Evolutionary conservation across 2,329 filamentous ascomycete genomes (phyloP).

Genomic region (Clonostachys byssicola): DNA sequence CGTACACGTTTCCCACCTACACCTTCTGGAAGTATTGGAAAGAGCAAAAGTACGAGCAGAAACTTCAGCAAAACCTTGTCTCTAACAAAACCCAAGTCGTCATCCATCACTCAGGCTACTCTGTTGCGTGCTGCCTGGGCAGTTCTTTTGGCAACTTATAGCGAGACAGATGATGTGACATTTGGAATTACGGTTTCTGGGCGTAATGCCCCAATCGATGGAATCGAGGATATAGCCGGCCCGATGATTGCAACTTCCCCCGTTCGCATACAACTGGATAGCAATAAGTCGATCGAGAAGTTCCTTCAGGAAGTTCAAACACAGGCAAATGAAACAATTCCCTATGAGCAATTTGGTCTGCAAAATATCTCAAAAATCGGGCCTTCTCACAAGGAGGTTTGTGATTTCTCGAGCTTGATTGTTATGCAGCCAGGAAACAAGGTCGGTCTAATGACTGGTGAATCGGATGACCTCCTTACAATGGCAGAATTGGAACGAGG

Average conservation of each 20-base stretch:
- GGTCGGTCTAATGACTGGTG: background rate
- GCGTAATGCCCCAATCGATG: constrained; percentile 8
- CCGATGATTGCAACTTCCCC: constrained; percentile 9
- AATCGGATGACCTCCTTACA: background rate
- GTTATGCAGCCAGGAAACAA: constrained; percentile 7
- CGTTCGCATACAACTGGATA: constrained; percentile 3
- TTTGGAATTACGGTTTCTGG: constrained; percentile 7
- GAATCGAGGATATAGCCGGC: constrained; percentile 9
- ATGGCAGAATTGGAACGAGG: constrained; percentile 19
- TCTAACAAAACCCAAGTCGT: background rate
- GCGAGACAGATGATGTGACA: constrained; percentile 19
- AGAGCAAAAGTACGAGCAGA: background rate
- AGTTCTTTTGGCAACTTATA: constrained; percentile 16
- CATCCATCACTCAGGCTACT: constrained; percentile 9
- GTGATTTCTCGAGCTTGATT: constrained; percentile 11
- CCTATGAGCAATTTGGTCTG: constrained; percentile 12
- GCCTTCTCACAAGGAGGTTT: constrained; percentile 7
- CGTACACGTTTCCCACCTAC: background rate
- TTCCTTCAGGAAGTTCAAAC: constrained; percentile 7
- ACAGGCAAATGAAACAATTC: constrained; percentile 10
- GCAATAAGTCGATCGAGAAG: constrained; percentile 3
- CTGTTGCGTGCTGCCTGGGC: constrained; percentile 5
- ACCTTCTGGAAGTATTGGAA: background rate
- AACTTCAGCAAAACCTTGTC: background rate
- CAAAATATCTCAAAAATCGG: constrained; percentile 12